Evolutionary conservation across 257 asterid genomes (phyloP), one percentile per base, ranked within the genome.

Genomic region (Fraxinus cuspidata): DNA sequence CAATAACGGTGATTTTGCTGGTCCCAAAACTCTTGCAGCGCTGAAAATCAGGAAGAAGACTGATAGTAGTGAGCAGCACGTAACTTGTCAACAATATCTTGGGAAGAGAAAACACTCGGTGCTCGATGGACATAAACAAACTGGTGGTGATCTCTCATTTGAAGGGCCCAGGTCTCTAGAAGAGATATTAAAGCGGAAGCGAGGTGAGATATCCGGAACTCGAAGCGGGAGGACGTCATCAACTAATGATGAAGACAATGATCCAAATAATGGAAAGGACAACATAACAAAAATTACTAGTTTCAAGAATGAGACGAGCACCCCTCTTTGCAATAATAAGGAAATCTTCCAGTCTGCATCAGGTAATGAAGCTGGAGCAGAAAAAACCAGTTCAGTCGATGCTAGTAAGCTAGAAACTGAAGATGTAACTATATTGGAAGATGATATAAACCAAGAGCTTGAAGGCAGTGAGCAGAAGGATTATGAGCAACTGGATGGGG

Each of bases 121-220:
- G 78, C 53, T 6, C 28, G 92, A 88, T 74, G 84, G 44, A 74
- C 78, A 81, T 77, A 88, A 87, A 76, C 85, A 78, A 65, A 80
- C 83, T 73, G 91, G 79, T 74, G 80, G 51, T 47, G 84, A 77
- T 68, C 77, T 88, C 35, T 87, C 97, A 21, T 93, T 93, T 78
- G 96, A 93, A 68, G 97, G 97, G 47, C 98, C 98, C 34, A 93
- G 85, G 92, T 93, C 98, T 15, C 89, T 93, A 40, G 77, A 89
- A 64, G 97, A 92, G 87, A 93, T 93, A 79, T 83, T 93, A 79
- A 93, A 90, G 86, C 89, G 96, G 64, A 93, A 93, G 87, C 87
- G 84, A 83, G 86, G 92, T 58, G 93, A 76, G 80, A 79, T 70
- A 31, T 44, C 58, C 34, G 76, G 56, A 47, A 47, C 37, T 35